Evolutionary conservation across 192 early-diverging fungal genomes (phyloP), one percentile per base, ranked within the genome.

Genomic region (Geranomyces michiganensis): DNA sequence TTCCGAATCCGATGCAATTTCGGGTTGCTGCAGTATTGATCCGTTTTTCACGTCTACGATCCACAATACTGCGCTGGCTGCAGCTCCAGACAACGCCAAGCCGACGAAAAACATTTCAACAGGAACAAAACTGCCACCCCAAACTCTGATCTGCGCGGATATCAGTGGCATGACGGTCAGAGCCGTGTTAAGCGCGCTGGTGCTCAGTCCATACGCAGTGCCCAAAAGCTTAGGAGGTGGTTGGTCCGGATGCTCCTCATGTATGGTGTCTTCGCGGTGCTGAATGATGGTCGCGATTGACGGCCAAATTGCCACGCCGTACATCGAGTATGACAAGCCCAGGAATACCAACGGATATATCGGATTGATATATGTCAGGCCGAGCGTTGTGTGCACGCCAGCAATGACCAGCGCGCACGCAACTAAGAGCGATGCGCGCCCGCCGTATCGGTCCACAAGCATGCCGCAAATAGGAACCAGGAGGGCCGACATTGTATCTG

Each of bases 291-390:
- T 77, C 8, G 89, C 86, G 44, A 90, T 77, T 9, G 85, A 83
- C 1, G 88, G 88, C 79, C 87, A 89, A 24, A 90, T 75, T 12
- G 82, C 85, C 15, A 84, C 86, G 13, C 88, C 88, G 63, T 87
- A 86, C 55, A 90, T 85, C 0, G 82, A 80, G 55, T 88, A 88
- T 4, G 79, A 67, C 1, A 90, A 58, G 32, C 89, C 89, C 24
- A 90, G 74, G 8, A 84, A 68, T 29, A 89, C 33, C 14, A 90
- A 63, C 8, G 85, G 76, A 24, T 74, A 69, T 13, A 89, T 78
- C 6, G 89, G 89, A 22, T 77, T 76, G 27, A 82, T 22, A n/a
- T 59, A 36, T 15, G 82, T 76, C 26, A 89, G 59, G 0, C 85
- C 88, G n/a, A 90, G 75, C 0, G 76, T 65, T 46, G 82, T 53